Evolutionary conservation across 768 basidiomycete genomes (phyloP).

Genomic region (Phaeotremella skinneri): DNA sequence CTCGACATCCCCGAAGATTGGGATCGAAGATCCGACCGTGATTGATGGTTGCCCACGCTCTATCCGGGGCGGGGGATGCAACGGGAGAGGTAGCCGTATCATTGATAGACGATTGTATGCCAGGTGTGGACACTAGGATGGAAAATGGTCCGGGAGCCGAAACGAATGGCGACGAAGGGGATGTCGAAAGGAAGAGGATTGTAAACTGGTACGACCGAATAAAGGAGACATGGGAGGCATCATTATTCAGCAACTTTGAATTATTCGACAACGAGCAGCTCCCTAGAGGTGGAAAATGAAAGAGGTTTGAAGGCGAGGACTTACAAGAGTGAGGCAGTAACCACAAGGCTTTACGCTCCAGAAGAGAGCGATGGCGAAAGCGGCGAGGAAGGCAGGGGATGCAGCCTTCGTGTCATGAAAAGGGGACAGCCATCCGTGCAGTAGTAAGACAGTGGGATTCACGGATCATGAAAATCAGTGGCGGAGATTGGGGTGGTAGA

Average conservation of each 20-base stretch:
- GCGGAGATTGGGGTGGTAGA: neutral
- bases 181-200: constrained; percentile 22
- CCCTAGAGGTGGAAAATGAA: neutral
- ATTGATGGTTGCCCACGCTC: constrained; percentile 30
- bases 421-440: neutral
- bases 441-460: neutral
- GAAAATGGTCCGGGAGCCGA: constrained; percentile 11
- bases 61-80: constrained; percentile 12
- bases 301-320: neutral
- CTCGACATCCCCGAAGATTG: neutral
- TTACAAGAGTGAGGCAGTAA: constrained; percentile 31
- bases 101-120: too few species aligned
- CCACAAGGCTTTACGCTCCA: constrained; percentile 27
- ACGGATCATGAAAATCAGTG: neutral
- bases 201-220: constrained; percentile 7
- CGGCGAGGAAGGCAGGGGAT: constrained; percentile 27
- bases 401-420: constrained; percentile 17
- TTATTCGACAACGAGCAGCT: neutral
- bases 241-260: neutral
- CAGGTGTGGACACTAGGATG: neutral
- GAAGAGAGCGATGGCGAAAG: constrained; percentile 21
- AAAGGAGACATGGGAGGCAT: neutral
- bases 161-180: constrained; percentile 26
- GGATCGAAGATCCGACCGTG: constrained; percentile 27
- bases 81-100: neutral